Evolutionary conservation across 2,329 filamentous ascomycete species (phyloP), one percentile per base, ranked within the genome.

Genomic region (Penicillium sp.): DNA sequence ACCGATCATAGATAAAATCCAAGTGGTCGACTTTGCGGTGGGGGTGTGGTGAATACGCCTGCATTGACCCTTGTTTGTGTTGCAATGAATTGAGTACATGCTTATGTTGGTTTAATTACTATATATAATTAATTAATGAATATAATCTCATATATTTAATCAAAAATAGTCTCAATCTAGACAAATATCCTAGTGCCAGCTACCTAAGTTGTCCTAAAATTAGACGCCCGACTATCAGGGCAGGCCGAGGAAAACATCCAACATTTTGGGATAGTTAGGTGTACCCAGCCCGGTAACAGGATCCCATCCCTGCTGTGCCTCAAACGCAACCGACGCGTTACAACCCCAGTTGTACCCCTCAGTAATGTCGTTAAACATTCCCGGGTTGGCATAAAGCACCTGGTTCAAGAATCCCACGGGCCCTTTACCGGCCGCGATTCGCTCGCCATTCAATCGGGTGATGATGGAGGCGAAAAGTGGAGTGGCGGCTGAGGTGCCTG

Each of bases 401-500:
- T 83, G 83, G 63, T 86, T 86, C 48, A 86, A 59, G 71, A 83
- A 86, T 0, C 83, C 83, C 43, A 86, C 68, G 0, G 75, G 68
- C 0, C 76, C 65, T 65, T 81, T 78, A 3, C 80, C 80, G 5
- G 69, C 71, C 0, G 75, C 69, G n/a, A 86, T 68, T 33, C 83
- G 74, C 0, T 80, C 82, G 62, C 87, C 84, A 62, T 88, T 88
- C 55, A 88, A 70, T 4, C 88, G 75, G 1, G 81, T 75, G 35
- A 89, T 73, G 49, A 88, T 75, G 6, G 77, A 80, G 0, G 82
- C 80, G 23, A 83, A 82, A 0, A 83, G 72, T 0, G 87, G 87
- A 0, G 81, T 70, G 0, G 84, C 79, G 30, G 83, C 81, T n/a
- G 69, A 73, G 1, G 55, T 57, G 3, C 53, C 53, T 1, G 11